phyloP scores from a whole-genome alignment of 2,329 filamentous ascomycete genomes.

The Pseudogymnoascus sp. region DNA sequence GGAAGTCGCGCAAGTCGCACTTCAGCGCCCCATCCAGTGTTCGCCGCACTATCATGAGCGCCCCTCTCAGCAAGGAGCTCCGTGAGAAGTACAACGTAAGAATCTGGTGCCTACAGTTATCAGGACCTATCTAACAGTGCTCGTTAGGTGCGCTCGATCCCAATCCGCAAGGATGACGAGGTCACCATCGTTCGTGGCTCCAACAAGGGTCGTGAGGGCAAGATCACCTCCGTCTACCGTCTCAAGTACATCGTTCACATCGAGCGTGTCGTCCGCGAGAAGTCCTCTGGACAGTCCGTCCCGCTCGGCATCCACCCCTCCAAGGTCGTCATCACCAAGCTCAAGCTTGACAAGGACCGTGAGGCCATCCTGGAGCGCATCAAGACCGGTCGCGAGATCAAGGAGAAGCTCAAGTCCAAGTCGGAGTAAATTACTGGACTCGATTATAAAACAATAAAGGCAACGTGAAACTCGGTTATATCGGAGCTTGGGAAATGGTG shows the following conservation, averaged over 20 bases:
- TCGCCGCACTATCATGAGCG: constrained; percentile 95
- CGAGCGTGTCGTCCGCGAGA: constrained; percentile 94
- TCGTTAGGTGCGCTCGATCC: constrained; percentile 79
- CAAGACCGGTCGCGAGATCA: constrained; percentile 69
- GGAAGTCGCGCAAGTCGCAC: constrained; percentile 99
- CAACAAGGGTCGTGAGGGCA: constrained; percentile 98
- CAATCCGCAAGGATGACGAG: constrained; percentile 96
- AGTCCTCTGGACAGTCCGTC: constrained; percentile 93
- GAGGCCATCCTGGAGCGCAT: constrained; percentile 83
- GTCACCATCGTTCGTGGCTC: constrained; percentile 84
- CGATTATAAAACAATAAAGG: constrained; percentile 10
- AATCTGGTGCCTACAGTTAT: constrained; percentile 14
- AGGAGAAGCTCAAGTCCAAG: constrained; percentile 47
- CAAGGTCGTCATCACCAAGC: constrained; percentile 97
- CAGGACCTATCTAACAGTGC: constrained; percentile 12
- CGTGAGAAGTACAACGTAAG: constrained; percentile 98
- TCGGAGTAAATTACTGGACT: constrained; percentile 13
- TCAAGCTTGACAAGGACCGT: constrained; percentile 96
- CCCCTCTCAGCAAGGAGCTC: constrained; percentile 91
- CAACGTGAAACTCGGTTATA: constrained; percentile 11
- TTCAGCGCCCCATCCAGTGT: constrained; percentile 91
- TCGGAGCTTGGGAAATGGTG: constrained; percentile 13
- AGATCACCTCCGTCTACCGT: constrained; percentile 95
- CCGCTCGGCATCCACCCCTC: constrained; percentile 90
- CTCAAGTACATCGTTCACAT: constrained; percentile 97